Base-by-base conservation (phyloP, 164 flowering plant species). In the Akebia trifoliata region DNA sequence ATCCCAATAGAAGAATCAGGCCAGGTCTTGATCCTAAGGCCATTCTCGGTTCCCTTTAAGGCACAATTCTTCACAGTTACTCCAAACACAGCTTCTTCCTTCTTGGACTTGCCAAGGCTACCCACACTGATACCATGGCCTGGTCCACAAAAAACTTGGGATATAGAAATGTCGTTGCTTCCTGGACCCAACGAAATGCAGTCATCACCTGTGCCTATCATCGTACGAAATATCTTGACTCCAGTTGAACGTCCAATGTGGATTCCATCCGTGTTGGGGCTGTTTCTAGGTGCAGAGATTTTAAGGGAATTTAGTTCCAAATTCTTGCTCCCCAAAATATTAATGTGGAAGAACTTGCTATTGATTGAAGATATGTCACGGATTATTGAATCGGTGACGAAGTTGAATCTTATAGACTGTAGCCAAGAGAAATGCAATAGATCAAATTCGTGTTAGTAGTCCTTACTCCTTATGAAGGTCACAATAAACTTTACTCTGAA, bases 111-210 rank as follows among this genome's bases (percentile, higher is more conserved):
- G n/a, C n/a, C n/a, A n/a, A n/a, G n/a, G n/a, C n/a, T n/a, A n/a
- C n/a, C n/a, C n/a, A n/a, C n/a, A n/a, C 69, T 77, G 26, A 80
- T 71, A 14, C 84, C 84, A 29, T 75, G 80, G 3, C 81, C 84
- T 0, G 84, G 80, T 4, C 84, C 84, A 47, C 81, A 80, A 0
- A 7, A 0, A 6, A 77, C 65, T 7, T 46, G n/a, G n/a, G 59
- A 20, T 12, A 80, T 28, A 12, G 26, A 21, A 4, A 80, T 46
- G 50, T 57, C 34, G 0, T 22, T 11, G 47, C 52, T 61, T 3
- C 81, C 84, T 0, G 67, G 58, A 20, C 72, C 65, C 12, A 80
- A 15, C 12, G 81, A 57, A 12, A 80, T 39, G 57, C 76, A 77
- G 30, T 77, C 81, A 24, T 80, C 84, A 2, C 81, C 81, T 7